Conservation (phyloP, 169 alveolate genomes). For the Perkinsus marinus region DNA sequence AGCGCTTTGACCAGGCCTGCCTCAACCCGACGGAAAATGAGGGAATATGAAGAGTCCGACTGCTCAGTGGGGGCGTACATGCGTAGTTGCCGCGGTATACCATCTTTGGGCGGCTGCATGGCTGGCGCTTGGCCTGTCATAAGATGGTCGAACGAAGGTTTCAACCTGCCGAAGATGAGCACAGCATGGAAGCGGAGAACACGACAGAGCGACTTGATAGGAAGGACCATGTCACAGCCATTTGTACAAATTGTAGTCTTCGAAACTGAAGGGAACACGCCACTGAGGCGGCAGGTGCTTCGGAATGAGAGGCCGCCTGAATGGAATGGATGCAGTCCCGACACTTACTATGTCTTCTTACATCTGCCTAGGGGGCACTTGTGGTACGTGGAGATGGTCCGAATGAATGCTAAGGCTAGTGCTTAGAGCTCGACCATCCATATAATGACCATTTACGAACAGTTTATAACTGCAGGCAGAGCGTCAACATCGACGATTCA, state of each 20-base stretch:
- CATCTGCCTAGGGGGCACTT: neutral
- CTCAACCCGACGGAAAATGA: neutral
- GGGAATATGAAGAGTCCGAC: neutral
- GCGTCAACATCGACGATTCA: neutral
- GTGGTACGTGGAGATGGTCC: neutral
- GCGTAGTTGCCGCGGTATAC: neutral
- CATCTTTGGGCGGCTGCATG: neutral
- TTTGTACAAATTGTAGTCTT: neutral
- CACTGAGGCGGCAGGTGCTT: neutral
- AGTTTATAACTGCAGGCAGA: neutral
- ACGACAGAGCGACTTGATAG: neutral
- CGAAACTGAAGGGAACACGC: neutral
- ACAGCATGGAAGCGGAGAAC: neutral
- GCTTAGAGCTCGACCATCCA: neutral
- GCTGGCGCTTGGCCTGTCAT: neutral
- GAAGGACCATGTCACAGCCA: neutral
- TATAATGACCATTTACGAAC: neutral
- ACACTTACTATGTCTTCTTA: neutral
- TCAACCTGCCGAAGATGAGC: neutral
- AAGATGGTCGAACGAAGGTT: neutral
- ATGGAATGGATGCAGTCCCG: neutral
- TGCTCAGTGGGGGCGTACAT: neutral
- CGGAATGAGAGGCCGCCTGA: neutral
- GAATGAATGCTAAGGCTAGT: neutral
- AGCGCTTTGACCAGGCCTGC: neutral